These are phyloP conservation scores for Lenzites betulinus DNA, from an alignment of 768 basidiomycete genomes.

Conservation along the genomic window DNA sequence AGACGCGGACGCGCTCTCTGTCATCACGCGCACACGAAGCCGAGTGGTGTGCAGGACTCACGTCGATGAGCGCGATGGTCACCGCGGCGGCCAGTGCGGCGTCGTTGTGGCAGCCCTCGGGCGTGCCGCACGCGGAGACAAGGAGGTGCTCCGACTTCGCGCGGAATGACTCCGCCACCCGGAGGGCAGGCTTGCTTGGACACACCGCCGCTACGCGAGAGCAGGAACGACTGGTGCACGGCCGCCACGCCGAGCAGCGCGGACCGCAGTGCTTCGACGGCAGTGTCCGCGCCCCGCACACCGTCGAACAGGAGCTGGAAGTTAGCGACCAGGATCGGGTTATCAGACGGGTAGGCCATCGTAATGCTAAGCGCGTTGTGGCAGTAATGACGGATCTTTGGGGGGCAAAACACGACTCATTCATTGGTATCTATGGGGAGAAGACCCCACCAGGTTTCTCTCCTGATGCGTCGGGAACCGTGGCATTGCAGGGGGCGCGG, in stretches of 20 bases:
- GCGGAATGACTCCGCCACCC: slow-evolving; percentile 37
- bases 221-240: slow-evolving; percentile 45
- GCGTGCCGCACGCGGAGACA: slow-evolving; percentile 33
- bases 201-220: slow-evolving; percentile 36
- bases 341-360: slow-evolving; percentile 48
- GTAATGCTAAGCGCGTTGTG: slow-evolving; percentile 48
- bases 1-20: not conserved
- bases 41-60: slow-evolving; percentile 27
- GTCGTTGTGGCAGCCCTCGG: slow-evolving; percentile 34
- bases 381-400: slow-evolving; percentile 44
- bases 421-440: slow-evolving; percentile 55
- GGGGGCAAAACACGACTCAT: slow-evolving; percentile 35
- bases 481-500: not conserved
- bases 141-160: slow-evolving; percentile 39
- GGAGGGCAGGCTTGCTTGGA: slow-evolving; percentile 32
- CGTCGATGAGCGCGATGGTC: slow-evolving; percentile 40
- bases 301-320: slow-evolving; percentile 44
- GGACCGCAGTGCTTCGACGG: slow-evolving; percentile 43
- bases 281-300: slow-evolving; percentile 37
- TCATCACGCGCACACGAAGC: slow-evolving; percentile 10
- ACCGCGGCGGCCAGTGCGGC: slow-evolving; percentile 32
- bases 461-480: slow-evolving; percentile 47
- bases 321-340: slow-evolving; percentile 45
- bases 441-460: slow-evolving; percentile 49
- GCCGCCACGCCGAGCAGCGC: slow-evolving; percentile 43